These are phyloP conservation scores for Talaromyces adpressus DNA, from an alignment of 495 filamentous ascomycete genomes.

Conservation along the genomic window DNA sequence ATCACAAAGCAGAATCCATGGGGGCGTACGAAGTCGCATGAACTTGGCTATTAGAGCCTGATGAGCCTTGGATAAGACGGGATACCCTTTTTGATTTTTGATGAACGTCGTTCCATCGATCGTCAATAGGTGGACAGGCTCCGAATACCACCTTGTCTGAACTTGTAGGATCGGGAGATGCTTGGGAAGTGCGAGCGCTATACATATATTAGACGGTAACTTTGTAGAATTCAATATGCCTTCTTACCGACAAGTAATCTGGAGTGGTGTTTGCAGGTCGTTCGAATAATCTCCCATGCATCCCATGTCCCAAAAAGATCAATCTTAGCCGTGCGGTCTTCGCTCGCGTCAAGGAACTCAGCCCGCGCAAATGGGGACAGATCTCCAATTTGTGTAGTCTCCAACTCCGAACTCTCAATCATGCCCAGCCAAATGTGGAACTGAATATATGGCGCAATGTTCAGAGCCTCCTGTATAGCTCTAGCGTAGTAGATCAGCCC, in stretches of 20 bases:
- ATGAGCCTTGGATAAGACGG: conserved; percentile 73
- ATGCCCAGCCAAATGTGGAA: conserved; percentile 77
- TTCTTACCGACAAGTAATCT: conserved; percentile 81
- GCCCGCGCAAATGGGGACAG: conserved; percentile 50
- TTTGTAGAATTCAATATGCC: too few species aligned
- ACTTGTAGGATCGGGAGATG: conserved; percentile 65
- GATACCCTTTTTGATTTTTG: conserved; percentile 71
- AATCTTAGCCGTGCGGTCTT: conserved; percentile 29
- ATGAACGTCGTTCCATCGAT: conserved; percentile 63
- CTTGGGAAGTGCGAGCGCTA: conserved; percentile 75
- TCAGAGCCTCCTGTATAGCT: conserved; percentile 73
- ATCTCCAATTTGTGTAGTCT: conserved; percentile 48
- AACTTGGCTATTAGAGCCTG: conserved; percentile 72
- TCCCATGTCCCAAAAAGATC: conserved; percentile 82
- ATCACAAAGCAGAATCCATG: conserved; percentile 76
- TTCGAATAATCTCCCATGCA: conserved; percentile 83
- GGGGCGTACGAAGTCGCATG: conserved; percentile 72
- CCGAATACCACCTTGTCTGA: conserved; percentile 88
- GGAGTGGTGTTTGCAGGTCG: conserved; percentile 76
- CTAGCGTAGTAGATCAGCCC: conserved; percentile 69
- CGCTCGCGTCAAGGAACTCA: conserved; percentile 39
- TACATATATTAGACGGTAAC: conserved; percentile 10
- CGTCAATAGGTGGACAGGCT: conserved; percentile 76
- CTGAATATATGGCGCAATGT: conserved; percentile 65
- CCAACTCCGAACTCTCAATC: conserved; percentile 51